Evolutionary conservation across 2,329 filamentous ascomycete genomes (phyloP).

Genomic region (Colletotrichum liriopes): DNA sequence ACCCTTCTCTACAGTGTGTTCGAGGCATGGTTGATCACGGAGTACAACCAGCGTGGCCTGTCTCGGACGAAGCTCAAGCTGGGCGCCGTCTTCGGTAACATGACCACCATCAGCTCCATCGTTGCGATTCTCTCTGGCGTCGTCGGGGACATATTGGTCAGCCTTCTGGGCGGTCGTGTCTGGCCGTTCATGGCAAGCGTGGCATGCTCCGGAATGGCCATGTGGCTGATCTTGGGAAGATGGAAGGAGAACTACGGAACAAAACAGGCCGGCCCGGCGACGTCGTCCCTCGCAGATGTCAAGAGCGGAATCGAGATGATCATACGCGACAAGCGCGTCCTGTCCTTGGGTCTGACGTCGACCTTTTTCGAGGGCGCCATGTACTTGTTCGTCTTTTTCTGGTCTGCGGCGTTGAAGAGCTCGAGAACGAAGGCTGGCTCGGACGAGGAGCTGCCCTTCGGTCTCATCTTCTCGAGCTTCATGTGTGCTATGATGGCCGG

Average conservation of each 20-base stretch:
- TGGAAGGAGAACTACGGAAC: slow-evolving; percentile 56
- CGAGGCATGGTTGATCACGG: slow-evolving; percentile 73
- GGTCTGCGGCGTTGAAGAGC: slow-evolving; percentile 69
- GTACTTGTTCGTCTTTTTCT: slow-evolving; percentile 76
- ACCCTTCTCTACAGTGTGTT: slow-evolving; percentile 73
- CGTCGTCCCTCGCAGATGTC: slow-evolving; percentile 43
- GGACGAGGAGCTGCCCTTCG: slow-evolving; percentile 56
- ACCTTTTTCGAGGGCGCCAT: slow-evolving; percentile 74
- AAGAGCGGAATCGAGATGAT: slow-evolving; percentile 46
- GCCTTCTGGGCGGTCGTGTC: slow-evolving; percentile 61
- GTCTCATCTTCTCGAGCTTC: slow-evolving; percentile 69
- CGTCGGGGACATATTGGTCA: slow-evolving; percentile 66
- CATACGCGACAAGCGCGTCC: slow-evolving; percentile 61
- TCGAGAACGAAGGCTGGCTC: slow-evolving; percentile 51
- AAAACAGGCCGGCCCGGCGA: slow-evolving; percentile 21
- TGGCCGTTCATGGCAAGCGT: slow-evolving; percentile 68
- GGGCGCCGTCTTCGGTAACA: slow-evolving; percentile 66
- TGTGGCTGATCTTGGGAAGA: slow-evolving; percentile 60
- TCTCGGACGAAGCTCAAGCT: slow-evolving; percentile 59
- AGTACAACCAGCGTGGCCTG: slow-evolving; percentile 66
- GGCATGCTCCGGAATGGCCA: slow-evolving; percentile 58
- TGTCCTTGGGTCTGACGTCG: slow-evolving; percentile 66
- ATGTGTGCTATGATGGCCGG: slow-evolving; percentile 72
- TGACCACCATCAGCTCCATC: slow-evolving; percentile 68
- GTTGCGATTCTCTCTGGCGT: slow-evolving; percentile 70